These are phyloP conservation scores for Sedum album DNA, from an alignment of 164 flowering plant species.

Conservation along the genomic window DNA sequence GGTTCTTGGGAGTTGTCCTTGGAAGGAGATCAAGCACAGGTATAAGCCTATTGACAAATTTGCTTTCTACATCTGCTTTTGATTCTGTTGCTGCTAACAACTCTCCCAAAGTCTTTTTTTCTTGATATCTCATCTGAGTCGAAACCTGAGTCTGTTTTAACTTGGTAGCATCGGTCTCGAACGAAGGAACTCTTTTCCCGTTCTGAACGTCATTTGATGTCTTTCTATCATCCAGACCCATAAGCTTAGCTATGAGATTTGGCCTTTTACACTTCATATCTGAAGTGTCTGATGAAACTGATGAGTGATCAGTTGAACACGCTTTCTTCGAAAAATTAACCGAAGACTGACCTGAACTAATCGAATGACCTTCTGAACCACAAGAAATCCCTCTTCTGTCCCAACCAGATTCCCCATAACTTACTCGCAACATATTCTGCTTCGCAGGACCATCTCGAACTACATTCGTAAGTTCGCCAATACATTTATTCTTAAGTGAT, in stretches of 20 bases:
- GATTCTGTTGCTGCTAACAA: conserved; percentile 45
- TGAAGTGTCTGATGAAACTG: conserved; percentile 20
- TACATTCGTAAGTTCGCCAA: conserved; percentile 45
- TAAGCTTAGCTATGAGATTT: conserved; percentile 77
- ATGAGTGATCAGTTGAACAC: conserved; percentile 21
- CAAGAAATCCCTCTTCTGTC: conserved; percentile 17
- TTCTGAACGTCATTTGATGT: neutral
- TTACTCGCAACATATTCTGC: conserved; percentile 41
- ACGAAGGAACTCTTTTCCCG: conserved; percentile 21
- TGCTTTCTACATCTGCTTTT: conserved; percentile 38
- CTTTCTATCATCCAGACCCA: conserved; percentile 60
- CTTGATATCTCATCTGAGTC: conserved; percentile 17
- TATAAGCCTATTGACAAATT: conserved; percentile 15
- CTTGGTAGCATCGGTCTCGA: conserved; percentile 45
- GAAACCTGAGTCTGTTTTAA: conserved; percentile 24
- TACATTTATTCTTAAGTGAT: conserved; percentile 24
- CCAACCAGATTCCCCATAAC: conserved; percentile 19
- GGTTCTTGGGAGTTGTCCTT: no score
- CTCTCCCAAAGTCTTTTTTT: conserved; percentile 38
- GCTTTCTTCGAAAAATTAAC: conserved; percentile 19
- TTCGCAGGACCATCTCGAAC: conserved; percentile 37
- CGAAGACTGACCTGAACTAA: conserved; percentile 55
- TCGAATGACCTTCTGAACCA: conserved; percentile 34
- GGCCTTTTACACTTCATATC: conserved; percentile 30
- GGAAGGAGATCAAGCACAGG: no score